These are phyloP conservation scores for Cladosporium sp. DNA, from an alignment of 2,329 filamentous ascomycete species.

Conservation along the genomic window DNA sequence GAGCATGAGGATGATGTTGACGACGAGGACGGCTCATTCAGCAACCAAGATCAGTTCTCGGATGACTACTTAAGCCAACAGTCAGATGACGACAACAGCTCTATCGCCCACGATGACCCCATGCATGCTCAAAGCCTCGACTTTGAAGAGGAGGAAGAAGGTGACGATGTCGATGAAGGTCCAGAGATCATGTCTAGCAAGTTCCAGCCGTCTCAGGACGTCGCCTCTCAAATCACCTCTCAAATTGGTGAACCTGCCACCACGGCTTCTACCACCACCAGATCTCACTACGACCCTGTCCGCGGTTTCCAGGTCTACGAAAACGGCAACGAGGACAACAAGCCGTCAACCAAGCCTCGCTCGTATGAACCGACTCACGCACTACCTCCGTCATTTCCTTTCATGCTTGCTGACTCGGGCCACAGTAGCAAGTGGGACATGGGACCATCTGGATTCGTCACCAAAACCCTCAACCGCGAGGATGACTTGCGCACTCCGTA, in stretches of 20 bases:
- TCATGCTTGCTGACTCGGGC: slow-evolving; percentile 11
- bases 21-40: neutral
- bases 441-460: neutral
- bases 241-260: slow-evolving; percentile 14
- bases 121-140: neutral
- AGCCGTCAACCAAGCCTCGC: neutral
- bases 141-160: slow-evolving; percentile 18
- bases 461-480: neutral
- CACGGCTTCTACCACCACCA: slow-evolving; percentile 6
- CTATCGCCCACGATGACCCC: neutral
- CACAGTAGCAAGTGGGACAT: slow-evolving; percentile 11
- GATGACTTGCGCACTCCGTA: no score
- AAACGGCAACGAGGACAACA: neutral
- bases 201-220: slow-evolving; percentile 17
- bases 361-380: slow-evolving; percentile 13
- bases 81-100: neutral
- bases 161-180: slow-evolving; percentile 16
- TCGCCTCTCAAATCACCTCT: no score
- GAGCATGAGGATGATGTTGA: slow-evolving; percentile 6
- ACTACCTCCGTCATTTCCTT: slow-evolving; percentile 1
- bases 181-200: slow-evolving; percentile 20
- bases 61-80: neutral
- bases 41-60: neutral
- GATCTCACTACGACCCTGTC: slow-evolving; percentile 26
- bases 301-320: slow-evolving; percentile 18